A percentile compares a stretch with the other conserved stretches of the same genome.
Conservation (phyloP, 371 early-diverging fungal genomes). For the Lichtheimia corymbifera region DNA sequence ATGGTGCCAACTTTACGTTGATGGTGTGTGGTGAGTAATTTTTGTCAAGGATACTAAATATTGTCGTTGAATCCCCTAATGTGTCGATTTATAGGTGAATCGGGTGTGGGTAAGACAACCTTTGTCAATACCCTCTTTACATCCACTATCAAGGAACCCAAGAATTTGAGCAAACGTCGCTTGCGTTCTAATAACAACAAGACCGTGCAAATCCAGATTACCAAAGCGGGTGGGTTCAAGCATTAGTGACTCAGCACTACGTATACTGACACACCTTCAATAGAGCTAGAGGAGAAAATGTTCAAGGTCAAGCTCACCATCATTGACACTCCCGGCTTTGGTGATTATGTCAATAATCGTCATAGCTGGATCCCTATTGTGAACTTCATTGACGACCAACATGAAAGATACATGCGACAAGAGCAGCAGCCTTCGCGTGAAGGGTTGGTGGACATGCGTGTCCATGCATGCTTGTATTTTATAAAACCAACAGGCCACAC, state of each 20-base stretch:
- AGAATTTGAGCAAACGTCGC: conserved; percentile 39
- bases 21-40: conserved; percentile 91
- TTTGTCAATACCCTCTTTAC: conserved; percentile 81
- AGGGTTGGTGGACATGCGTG: conserved; percentile 66
- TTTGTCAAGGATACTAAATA: conserved; percentile 12
- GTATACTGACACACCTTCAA: no score
- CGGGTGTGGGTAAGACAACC: conserved; percentile 72
- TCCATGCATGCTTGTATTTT: conserved; percentile 94
- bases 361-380: conserved; percentile 73
- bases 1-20: conserved; percentile 92
- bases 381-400: conserved; percentile 92
- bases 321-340: conserved; percentile 90
- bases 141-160: conserved; percentile 59
- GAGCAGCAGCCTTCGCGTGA: conserved; percentile 61
- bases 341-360: conserved; percentile 78
- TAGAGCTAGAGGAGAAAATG: conserved; percentile 92
- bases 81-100: conserved; percentile 22
- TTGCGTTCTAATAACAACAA: conserved; percentile 50
- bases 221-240: conserved; percentile 28
- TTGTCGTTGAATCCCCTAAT: no score
- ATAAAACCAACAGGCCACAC: conserved; percentile 87
- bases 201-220: conserved; percentile 66
- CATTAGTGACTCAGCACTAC: no score
- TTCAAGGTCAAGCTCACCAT: conserved; percentile 92
- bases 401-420: conserved; percentile 84